Base-by-base conservation (phyloP, 306 rosid species). In the Pueraria montana region DNA sequence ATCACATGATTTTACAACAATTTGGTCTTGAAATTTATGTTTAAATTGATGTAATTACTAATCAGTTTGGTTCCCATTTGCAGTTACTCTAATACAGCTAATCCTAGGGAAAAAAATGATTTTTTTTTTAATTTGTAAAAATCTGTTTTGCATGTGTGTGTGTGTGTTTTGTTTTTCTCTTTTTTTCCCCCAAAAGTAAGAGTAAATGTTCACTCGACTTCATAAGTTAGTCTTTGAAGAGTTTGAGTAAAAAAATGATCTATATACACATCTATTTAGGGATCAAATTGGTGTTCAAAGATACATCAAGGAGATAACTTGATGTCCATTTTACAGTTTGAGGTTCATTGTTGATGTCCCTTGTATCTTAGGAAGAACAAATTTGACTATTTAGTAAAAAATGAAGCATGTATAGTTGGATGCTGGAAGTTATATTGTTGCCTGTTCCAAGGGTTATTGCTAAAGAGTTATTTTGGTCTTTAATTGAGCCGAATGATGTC, bases 251-350 rank as follows among this genome's bases (percentile, higher is more conserved):
- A 24, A 27, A 20, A 8, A 17, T 68, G 12, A 69, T 43, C 23
- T 12, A 43, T 26, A 11, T 62, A 0, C 34, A 13, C 45, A 26
- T 76, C 2, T 43, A 30, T n/a, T n/a, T 27, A n/a, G 52, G 46
- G 46, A 45, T 32, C 53, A 80, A 59, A 18, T 72, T 53, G 68
- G 72, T 68, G 20, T 68, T 20, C 30, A 79, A 23, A 52, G 66
- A 13, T 78, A 21, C 61, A 50, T 21, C 17, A 12, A n/a, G 1
- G n/a, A 9, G 48, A 36, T 11, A 40, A 80, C 6, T 9, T 8
- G 45, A 53, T n/a, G 6, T 11, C 13, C 2, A 52, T 17, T 49
- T 72, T 74, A 53, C n/a, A 74, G 24, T 69, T 17, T 55, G 45
- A 40, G 48, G 43, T 20, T 13, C 30, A 50, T 18, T 21, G 55